Conservation (phyloP, 2,329 filamentous ascomycete genomes). For the Amesomyces nigricolor region DNA sequence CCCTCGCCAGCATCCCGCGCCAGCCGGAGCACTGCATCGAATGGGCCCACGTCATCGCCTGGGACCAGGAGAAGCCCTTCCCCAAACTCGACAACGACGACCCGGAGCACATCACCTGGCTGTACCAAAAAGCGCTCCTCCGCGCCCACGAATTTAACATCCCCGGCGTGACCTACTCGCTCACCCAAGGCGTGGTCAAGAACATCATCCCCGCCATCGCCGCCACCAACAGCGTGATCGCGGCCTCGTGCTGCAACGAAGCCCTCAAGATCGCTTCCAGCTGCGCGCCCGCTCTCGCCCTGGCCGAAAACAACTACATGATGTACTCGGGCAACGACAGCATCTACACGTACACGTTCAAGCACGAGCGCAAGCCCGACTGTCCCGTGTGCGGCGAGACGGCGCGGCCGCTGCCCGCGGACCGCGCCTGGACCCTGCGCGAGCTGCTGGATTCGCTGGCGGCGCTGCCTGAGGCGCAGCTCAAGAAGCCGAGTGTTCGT, state of each 20-base stretch:
- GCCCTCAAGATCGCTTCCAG: conserved; percentile 88
- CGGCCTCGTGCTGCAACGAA: conserved; percentile 93
- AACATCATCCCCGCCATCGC: conserved; percentile 99
- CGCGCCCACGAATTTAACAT: conserved; percentile 89
- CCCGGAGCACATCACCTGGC: conserved; percentile 94
- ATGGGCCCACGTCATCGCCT: conserved; percentile 97
- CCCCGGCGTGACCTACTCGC: conserved; percentile 83
- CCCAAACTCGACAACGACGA: conserved; percentile 90
- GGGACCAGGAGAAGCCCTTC: conserved; percentile 81
- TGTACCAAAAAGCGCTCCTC: conserved; percentile 76
- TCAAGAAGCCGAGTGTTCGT: conserved; percentile 88
- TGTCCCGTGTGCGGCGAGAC: conserved; percentile 89
- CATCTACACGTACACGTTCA: conserved; percentile 96
- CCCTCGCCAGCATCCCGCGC: conserved; percentile 89
- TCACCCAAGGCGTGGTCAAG: conserved; percentile 97
- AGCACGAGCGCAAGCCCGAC: conserved; percentile 88
- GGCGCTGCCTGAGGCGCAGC: conserved; percentile 77
- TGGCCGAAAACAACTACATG: conserved; percentile 71
- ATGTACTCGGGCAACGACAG: conserved; percentile 97
- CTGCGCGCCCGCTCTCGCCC: conserved; percentile 72
- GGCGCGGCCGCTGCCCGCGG: conserved; percentile 61
- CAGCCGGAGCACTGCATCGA: conserved; percentile 98
- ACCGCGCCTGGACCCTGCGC: conserved; percentile 66
- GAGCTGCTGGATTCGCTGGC: conserved; percentile 83
- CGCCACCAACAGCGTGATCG: conserved; percentile 94